Conservation (phyloP, 768 basidiomycete species). For the Lactifluus subvellereus region DNA sequence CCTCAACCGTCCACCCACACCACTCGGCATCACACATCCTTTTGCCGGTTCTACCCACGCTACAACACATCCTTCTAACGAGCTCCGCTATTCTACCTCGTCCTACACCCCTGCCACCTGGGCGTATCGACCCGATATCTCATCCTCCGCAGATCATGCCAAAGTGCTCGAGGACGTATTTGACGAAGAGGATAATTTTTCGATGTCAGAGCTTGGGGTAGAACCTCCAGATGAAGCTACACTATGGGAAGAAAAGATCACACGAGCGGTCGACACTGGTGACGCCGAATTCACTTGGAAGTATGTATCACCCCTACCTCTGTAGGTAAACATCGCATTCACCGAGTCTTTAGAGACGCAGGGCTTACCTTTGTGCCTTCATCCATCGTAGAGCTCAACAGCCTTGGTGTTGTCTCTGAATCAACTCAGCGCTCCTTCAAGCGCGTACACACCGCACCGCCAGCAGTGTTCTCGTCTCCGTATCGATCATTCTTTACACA, state of each 20-base stretch:
- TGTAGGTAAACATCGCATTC: not conserved
- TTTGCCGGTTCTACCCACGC: constrained; percentile 18
- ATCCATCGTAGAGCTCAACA: constrained; percentile 14
- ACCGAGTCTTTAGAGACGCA: not conserved
- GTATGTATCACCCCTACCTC: not conserved
- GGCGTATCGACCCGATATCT: constrained; percentile 1
- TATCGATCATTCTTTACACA: constrained; percentile 6
- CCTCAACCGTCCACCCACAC: constrained; percentile 10
- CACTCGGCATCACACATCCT: constrained; percentile 7
- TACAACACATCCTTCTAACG: constrained; percentile 16
- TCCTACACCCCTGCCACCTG: constrained; percentile 15
- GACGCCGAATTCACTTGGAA: constrained; percentile 19
- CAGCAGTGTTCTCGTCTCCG: constrained; percentile 12
- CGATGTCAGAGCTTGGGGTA: not conserved
- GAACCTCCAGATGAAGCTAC: constrained; percentile 17
- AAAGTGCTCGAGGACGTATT: constrained; percentile 16
- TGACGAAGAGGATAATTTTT: constrained; percentile 9
- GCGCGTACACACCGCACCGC: constrained; percentile 17
- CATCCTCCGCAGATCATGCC: constrained; percentile 2
- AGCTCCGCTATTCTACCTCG: constrained; percentile 18
- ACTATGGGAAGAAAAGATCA: constrained; percentile 14
- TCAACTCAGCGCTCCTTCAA: constrained; percentile 10
- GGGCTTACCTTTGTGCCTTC: constrained; percentile 16
- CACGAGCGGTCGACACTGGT: constrained; percentile 17
- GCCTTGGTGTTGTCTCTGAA: constrained; percentile 12